Percentiles rank a stretch among this genome's conserved stretches.
phyloP scores from a whole-genome alignment of 2,329 filamentous ascomycete species.

The Zarea fungicola region DNA sequence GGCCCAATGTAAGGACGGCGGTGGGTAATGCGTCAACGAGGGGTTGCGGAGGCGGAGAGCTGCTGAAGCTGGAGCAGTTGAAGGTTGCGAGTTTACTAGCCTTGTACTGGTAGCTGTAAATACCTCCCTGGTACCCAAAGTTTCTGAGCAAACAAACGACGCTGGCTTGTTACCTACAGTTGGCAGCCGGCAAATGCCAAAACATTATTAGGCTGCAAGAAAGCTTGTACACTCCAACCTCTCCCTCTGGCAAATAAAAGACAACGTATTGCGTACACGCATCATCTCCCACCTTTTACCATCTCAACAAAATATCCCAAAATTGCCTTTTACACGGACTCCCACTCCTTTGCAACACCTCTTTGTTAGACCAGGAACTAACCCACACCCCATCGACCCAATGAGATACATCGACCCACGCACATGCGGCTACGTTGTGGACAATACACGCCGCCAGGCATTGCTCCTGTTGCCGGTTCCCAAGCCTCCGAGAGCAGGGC shows the following conservation, averaged over 20 bases:
- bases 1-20: neutral
- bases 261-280: too few species aligned
- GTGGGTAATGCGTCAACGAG: neutral
- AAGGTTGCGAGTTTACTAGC: neutral
- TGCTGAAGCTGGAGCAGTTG: neutral
- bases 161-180: too few species aligned
- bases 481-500: neutral
- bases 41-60: constrained; percentile 10
- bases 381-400: constrained; percentile 10
- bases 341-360: neutral
- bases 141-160: too few species aligned
- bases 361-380: constrained; percentile 4
- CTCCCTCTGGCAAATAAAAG: too few species aligned
- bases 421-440: constrained; percentile 13
- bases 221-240: too few species aligned
- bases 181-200: too few species aligned
- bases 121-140: too few species aligned
- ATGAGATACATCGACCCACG: constrained; percentile 13
- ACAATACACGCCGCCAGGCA: neutral
- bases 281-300: neutral
- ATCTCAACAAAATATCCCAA: constrained; percentile 4
- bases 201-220: too few species aligned
- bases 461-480: neutral
- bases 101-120: too few species aligned
- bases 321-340: neutral